Conservation (phyloP, 345 rosid species). For the Camelina sativa region DNA sequence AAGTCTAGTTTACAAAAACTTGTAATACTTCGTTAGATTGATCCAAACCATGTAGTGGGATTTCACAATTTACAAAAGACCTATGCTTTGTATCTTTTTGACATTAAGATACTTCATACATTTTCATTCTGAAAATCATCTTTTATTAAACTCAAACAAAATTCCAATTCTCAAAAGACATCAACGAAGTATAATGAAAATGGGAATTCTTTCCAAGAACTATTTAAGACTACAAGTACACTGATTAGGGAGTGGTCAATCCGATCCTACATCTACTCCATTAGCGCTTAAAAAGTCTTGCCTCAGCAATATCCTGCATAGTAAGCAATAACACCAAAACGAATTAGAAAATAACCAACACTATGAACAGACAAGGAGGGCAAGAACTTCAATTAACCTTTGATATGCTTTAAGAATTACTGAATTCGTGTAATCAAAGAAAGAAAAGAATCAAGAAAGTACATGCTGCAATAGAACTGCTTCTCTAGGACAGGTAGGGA, state of each 20-base stretch:
- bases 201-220: not conserved
- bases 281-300: not conserved
- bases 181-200: not conserved
- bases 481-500: constrained; percentile 74
- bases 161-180: not conserved
- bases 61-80: too few relatives aligned
- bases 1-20: not conserved
- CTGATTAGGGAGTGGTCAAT: not conserved
- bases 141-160: not conserved
- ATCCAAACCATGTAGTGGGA: not conserved
- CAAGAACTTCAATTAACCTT: not conserved
- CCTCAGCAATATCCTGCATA: constrained; percentile 10
- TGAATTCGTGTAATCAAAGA: not conserved
- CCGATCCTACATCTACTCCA: not conserved
- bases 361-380: not conserved
- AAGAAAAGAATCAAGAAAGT: not conserved
- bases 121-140: too few relatives aligned
- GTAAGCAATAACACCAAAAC: not conserved
- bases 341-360: not conserved
- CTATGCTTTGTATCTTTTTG: too few relatives aligned
- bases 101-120: too few relatives aligned
- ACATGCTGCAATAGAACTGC: constrained; percentile 67
- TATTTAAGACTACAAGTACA: not conserved
- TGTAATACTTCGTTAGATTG: not conserved
- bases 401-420: not conserved